Base-by-base conservation (phyloP, 2,329 filamentous ascomycete species). In the Ampelomyces quisqualis region DNA sequence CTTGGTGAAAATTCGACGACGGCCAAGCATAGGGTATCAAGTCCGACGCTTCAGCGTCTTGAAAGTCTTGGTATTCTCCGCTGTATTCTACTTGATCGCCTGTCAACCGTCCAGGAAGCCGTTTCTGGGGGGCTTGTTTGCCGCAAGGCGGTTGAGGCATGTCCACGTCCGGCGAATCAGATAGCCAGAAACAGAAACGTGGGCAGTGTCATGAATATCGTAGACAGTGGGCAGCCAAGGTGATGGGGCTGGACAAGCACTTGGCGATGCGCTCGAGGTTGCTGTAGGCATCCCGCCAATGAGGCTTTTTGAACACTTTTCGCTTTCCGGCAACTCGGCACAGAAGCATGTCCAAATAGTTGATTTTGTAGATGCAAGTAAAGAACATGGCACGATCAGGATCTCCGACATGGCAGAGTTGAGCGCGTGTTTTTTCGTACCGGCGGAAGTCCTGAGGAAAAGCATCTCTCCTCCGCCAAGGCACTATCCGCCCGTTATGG, bases 141-240 rank as follows among this genome's bases (percentile, higher is more conserved):
- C 30, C 17, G 13, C 18, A 18, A 13, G 10, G n/a, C 8, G 9
- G 9, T n/a, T 18, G 11, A 32, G 7, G 9, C 8, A 20, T 13
- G 7, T 11, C 4, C 9, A 21, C 3, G 4, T n/a, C 9, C 18
- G 18, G 15, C 33, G 22, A 35, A 35, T 19, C 13, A 35, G 23
- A 13, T 15, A 15, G 3, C 4, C 5, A 11, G 33, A 17, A 35
- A 9, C 4, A 19, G 22, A 26, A 35, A 35, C 33, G 33, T 35
- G 33, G 33, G 33, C 33, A 35, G 33, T 19, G 9, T 18, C 22
- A 26, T 15, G 22, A n/a, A 11, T 13, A 7, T n/a, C 13, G 23
- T 35, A 14, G 22, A 35, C 4, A 17, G 33, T 23, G 33, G 33
- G 27, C 22, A 18, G 33, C 33, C 33, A 35, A 35, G 33, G 15